These are phyloP conservation scores for Populus deltoides DNA, from an alignment of 345 rosid genomes.

Conservation along the genomic window DNA sequence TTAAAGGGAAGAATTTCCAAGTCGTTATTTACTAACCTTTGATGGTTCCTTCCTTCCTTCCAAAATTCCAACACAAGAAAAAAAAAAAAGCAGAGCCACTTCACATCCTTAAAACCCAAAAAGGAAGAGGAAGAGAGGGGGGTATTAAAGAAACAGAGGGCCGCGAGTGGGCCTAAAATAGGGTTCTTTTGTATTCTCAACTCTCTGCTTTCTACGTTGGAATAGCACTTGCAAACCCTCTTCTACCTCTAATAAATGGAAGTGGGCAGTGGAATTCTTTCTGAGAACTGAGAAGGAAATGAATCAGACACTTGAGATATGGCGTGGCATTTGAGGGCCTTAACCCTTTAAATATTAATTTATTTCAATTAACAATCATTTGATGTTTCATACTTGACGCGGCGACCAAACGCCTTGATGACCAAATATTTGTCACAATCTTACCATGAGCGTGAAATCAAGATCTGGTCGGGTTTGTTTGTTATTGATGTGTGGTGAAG, in stretches of 20 bases:
- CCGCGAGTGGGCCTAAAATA: not conserved
- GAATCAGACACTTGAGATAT: not conserved
- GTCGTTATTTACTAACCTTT: constrained; percentile 5
- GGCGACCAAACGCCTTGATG: constrained; percentile 28
- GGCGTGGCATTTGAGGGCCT: not conserved
- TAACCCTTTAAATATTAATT: not conserved
- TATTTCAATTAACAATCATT: not conserved
- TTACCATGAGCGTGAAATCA: not conserved
- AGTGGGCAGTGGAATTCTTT: not conserved
- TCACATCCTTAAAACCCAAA: constrained; percentile 12
- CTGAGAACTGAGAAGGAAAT: not conserved
- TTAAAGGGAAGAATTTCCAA: not conserved
- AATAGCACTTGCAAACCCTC: constrained; percentile 36
- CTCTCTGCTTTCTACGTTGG: constrained; percentile 42
- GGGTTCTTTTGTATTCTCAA: not conserved
- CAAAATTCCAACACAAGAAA: constrained; percentile 6
- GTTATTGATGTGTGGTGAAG: too few relatives aligned
- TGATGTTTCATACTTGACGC: constrained; percentile 18
- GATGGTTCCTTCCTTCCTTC: not conserved
- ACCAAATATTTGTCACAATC: not conserved
- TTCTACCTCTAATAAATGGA: not conserved
- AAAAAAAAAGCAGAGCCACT: not conserved
- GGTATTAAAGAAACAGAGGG: not conserved
- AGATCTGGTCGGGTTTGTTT: not conserved
- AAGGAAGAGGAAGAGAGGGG: not conserved